Base-by-base conservation (phyloP, 257 asterid species). In the Solanum raphanifolium region DNA sequence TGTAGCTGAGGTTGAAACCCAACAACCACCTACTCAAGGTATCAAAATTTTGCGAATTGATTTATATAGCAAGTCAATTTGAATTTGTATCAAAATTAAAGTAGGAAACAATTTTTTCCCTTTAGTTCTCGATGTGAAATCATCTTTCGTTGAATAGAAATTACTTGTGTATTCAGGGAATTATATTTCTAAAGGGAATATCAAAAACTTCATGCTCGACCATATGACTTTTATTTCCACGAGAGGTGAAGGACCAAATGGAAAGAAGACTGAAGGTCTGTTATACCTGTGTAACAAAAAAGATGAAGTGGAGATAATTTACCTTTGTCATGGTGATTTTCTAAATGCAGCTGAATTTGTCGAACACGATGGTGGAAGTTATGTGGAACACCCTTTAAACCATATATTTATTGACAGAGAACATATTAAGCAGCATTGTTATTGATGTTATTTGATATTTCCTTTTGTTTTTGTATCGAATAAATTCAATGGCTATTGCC, bases 271-370 rank as follows among this genome's bases (percentile, higher is more conserved):
- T 9, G 93, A 93, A 7, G 99, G 98, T 9, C 90, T 95, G 82
- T 86, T 95, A 84, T 94, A 94, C 86, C 86, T 90, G 48, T 93
- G 90, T 86, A 88, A 46, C 71, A 94, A 91, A 29, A 96, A 95
- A 25, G 98, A 94, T 84, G 96, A 92, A 10, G 95, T 93, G 31
- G 93, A 87, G 52, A 95, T 93, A 21, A 89, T 96, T 15, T 93
- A 97, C 34, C 96, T 93, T 23, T 95, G 98, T 88, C 99, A 96
- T 83, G 98, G 98, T 73, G 46, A 23, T 68, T 91, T 93, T 60
- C 90, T 94, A 9, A 90, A 98, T 2, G 96, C 96, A 1, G 94
- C 94, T 3, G 96, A 95, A 84, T 96, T 96, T 83, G 88, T 92
- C 25, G 89, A 88, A 91, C 98, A 94, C 39, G 96, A 93, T 0